Conservation (phyloP, 2,329 filamentous ascomycete species). For the Neonectria faginata region DNA sequence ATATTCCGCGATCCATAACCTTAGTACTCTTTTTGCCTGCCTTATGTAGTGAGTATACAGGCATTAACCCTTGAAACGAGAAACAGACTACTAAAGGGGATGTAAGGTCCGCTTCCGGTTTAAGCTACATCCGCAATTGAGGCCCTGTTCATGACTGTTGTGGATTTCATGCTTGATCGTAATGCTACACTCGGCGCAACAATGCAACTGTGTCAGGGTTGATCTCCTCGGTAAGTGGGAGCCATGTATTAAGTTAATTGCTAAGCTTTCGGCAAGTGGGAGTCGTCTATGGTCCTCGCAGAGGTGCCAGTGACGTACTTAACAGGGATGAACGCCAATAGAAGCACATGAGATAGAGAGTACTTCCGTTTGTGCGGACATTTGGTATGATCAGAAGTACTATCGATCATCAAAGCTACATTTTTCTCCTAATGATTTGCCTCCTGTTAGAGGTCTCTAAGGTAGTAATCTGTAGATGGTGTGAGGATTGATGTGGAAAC, state of each 20-base stretch:
- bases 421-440: too few species aligned
- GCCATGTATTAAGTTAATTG: neutral
- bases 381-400: too few species aligned
- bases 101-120: neutral
- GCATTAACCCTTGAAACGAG: neutral
- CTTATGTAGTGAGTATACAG: neutral
- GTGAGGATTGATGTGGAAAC: too few species aligned
- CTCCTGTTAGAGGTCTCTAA: too few species aligned
- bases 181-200: neutral
- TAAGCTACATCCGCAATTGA: neutral
- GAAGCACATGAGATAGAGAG: too few species aligned
- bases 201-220: neutral
- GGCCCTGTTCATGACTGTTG: neutral
- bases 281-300: neutral
- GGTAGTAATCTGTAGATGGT: too few species aligned
- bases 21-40: neutral
- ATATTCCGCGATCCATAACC: neutral
- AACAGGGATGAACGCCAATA: too few species aligned
- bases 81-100: neutral
- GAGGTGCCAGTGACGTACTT: too few species aligned
- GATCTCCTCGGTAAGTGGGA: neutral
- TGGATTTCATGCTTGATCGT: neutral
- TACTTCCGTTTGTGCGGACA: too few species aligned
- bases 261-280: constrained; percentile 1
- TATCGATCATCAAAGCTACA: too few species aligned